A percentile compares a stretch with the other conserved stretches of the same genome.
phyloP scores from a whole-genome alignment of 2,329 filamentous ascomycete genomes.

The Alternaria atra region DNA sequence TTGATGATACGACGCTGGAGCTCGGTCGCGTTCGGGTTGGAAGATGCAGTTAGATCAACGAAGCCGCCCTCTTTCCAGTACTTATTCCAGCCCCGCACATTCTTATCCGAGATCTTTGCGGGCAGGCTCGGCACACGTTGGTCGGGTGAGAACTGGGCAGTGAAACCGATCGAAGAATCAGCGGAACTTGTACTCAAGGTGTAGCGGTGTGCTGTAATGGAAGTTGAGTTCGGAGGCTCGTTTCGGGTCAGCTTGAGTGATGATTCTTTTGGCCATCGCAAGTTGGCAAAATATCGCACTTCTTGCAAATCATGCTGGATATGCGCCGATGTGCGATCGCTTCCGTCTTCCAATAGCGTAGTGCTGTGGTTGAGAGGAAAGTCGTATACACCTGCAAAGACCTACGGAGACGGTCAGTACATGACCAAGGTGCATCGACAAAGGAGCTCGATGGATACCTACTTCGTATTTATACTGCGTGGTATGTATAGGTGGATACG shows the following conservation, averaged over 20 bases:
- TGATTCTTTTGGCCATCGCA: conserved; percentile 52
- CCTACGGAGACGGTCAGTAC: conserved; percentile 52
- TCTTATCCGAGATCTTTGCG: conserved; percentile 40
- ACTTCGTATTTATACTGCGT: conserved; percentile 40
- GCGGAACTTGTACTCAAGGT: conserved; percentile 16
- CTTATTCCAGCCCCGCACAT: conserved; percentile 55
- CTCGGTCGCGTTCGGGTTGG: conserved; percentile 56
- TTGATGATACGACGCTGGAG: conserved; percentile 61
- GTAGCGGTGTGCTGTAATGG: conserved; percentile 46
- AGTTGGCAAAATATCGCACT: conserved; percentile 54
- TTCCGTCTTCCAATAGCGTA: conserved; percentile 35
- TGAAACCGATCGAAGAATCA: conserved; percentile 26
- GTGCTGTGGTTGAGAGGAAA: conserved; percentile 57
- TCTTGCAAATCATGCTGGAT: conserved; percentile 57
- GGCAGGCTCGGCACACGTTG: conserved; percentile 33
- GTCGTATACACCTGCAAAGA: conserved; percentile 62
- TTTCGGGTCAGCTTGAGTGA: conserved; percentile 45
- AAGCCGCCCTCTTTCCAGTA: conserved; percentile 63
- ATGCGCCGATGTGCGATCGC: conserved; percentile 46
- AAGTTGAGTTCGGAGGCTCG: conserved; percentile 54
- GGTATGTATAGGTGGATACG: conserved; percentile 53
- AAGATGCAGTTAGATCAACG: conserved; percentile 57
- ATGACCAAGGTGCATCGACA: background rate
- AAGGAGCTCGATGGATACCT: background rate
- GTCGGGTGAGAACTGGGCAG: conserved; percentile 35